These are phyloP conservation scores for Jackrogersella minutella DNA, from an alignment of 495 filamentous ascomycete genomes.

Conservation along the genomic window DNA sequence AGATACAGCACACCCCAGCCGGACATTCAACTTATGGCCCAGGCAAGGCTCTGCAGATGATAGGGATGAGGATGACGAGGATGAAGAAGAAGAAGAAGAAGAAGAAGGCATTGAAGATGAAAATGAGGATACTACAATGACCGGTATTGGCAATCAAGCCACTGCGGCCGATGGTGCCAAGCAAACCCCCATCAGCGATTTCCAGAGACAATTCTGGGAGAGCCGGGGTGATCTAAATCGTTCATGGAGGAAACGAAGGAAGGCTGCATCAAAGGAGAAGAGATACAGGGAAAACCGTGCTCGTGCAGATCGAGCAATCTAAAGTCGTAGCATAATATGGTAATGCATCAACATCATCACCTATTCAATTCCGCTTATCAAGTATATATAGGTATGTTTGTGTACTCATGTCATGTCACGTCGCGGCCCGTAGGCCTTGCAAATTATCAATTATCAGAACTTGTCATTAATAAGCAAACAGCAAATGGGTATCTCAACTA, in stretches of 20 bases:
- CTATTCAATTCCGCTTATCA: background rate
- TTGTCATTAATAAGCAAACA: background rate
- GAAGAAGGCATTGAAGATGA: slow-evolving; percentile 44
- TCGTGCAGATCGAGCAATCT: slow-evolving; percentile 59
- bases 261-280: slow-evolving; percentile 84
- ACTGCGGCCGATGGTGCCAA: slow-evolving; percentile 13
- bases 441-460: background rate
- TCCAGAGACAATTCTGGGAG: slow-evolving; percentile 93
- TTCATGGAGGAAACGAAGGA: slow-evolving; percentile 86
- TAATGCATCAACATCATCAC: background rate
- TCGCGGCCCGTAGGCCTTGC: background rate
- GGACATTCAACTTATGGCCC: slow-evolving; percentile 62
- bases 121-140: slow-evolving; percentile 49
- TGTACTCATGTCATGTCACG: background rate
- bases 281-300: slow-evolving; percentile 83
- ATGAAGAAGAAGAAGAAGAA: slow-evolving; percentile 37
- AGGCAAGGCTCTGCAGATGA: slow-evolving; percentile 45
- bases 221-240: slow-evolving; percentile 87
- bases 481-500: too few species aligned
- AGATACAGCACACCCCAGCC: slow-evolving; percentile 81
- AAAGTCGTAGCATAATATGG: background rate
- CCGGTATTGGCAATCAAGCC: slow-evolving; percentile 36
- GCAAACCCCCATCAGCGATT: slow-evolving; percentile 63
- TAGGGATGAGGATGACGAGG: slow-evolving; percentile 39
- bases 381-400: background rate